A percentile compares a stretch with the other conserved stretches of the same genome.
phyloP scores from a whole-genome alignment of 108 stramenopile species.

The Fragilaria crotonensis region DNA sequence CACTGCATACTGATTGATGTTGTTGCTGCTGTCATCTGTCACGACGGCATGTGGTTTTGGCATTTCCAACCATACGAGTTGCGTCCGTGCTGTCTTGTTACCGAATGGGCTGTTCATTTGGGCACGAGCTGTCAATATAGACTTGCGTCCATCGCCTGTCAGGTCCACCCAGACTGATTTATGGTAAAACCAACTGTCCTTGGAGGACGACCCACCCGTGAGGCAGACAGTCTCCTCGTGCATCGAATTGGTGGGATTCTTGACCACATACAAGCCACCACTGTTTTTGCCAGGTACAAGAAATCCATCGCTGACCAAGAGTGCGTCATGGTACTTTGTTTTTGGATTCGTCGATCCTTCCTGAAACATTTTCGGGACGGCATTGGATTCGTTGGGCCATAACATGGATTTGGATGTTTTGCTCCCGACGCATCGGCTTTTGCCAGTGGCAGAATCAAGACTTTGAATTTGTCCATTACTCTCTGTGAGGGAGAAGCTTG shows the following conservation, averaged over 20 bases:
- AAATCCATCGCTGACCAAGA: slow-evolving; percentile 90
- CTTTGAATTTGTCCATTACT: slow-evolving; percentile 52
- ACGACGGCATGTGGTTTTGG: slow-evolving; percentile 64
- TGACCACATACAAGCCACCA: slow-evolving; percentile 86
- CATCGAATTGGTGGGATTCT: slow-evolving; percentile 47
- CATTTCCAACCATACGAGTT: slow-evolving; percentile 82
- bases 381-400: slow-evolving; percentile 90
- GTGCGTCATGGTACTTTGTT: slow-evolving; percentile 42
- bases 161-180: slow-evolving; percentile 86
- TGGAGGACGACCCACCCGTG: slow-evolving; percentile 18
- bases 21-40: slow-evolving; percentile 50
- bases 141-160: slow-evolving; percentile 84
- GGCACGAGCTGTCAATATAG: slow-evolving; percentile 86
- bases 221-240: slow-evolving; percentile 61
- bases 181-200: slow-evolving; percentile 90
- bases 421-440: slow-evolving; percentile 47
- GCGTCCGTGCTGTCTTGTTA: slow-evolving; percentile 13
- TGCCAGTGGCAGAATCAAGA: slow-evolving; percentile 51
- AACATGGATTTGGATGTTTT: slow-evolving; percentile 47
- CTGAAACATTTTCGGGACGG: slow-evolving; percentile 34
- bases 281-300: slow-evolving; percentile 90
- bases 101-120: slow-evolving; percentile 30
- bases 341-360: no score
- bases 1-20: slow-evolving; percentile 34
- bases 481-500: slow-evolving; percentile 72